A percentile compares a stretch with the other conserved stretches of the same genome.
Conservation (phyloP, 495 filamentous ascomycete genomes). For the Cenococcum geophilum region DNA sequence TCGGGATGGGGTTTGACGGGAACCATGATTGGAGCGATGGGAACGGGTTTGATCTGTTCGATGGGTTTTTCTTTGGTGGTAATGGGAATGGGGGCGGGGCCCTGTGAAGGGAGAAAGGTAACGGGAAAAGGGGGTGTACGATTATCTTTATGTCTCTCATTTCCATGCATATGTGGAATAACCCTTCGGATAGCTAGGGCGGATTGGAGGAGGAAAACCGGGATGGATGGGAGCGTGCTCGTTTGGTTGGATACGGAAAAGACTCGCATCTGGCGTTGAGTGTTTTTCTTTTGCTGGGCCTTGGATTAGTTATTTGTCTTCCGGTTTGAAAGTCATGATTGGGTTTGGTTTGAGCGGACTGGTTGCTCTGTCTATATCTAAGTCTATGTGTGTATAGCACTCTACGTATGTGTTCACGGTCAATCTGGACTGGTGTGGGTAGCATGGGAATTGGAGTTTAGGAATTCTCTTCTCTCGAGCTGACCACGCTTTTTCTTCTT, state of each 20-base stretch:
- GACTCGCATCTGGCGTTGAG: neutral
- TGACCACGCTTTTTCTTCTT: too few species aligned
- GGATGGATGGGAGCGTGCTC: neutral
- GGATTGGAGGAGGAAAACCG: neutral
- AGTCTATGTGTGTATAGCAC: neutral
- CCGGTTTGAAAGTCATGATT: neutral
- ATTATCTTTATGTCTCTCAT: neutral
- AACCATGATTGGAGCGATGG: constrained; percentile 79
- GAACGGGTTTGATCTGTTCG: constrained; percentile 74
- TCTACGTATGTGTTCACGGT: neutral
- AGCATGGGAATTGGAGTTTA: too few species aligned
- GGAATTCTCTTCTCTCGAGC: too few species aligned
- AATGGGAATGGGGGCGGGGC: neutral
- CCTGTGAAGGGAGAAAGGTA: neutral
- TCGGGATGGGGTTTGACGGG: constrained; percentile 65
- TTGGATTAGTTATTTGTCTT: neutral
- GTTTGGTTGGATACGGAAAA: neutral
- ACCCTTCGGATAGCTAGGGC: neutral
- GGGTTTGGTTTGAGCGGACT: neutral
- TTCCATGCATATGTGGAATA: neutral
- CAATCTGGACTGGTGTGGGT: too few species aligned
- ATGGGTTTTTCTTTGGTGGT: constrained; percentile 84
- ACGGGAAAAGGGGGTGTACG: neutral
- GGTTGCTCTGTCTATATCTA: neutral
- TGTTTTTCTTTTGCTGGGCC: too few species aligned